Conservation (phyloP, 2,329 filamentous ascomycete species). For the Chlorencoelia australis region DNA sequence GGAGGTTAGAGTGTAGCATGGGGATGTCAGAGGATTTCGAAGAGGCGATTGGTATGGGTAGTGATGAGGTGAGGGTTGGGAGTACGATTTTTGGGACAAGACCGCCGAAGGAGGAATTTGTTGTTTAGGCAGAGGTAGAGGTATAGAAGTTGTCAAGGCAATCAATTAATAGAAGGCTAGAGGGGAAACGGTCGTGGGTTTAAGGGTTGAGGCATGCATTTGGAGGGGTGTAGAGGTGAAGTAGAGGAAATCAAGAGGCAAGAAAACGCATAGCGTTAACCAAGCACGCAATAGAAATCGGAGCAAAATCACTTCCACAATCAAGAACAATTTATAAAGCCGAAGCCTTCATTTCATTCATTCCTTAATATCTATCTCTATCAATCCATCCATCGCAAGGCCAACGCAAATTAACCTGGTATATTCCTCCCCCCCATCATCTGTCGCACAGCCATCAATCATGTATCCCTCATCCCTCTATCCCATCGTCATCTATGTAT, state of each 20-base stretch:
- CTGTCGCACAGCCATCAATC: too few relatives aligned
- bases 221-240: background rate
- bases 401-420: background rate
- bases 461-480: background rate
- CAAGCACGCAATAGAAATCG: background rate
- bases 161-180: background rate
- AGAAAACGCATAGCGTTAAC: background rate
- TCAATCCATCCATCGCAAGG: background rate
- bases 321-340: background rate
- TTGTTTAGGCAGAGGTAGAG: slow-evolving; percentile 12
- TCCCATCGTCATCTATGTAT: too few relatives aligned
- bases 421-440: background rate
- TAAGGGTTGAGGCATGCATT: background rate
- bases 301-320: background rate
- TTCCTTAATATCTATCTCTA: background rate
- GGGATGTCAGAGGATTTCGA: slow-evolving; percentile 39
- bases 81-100: slow-evolving; percentile 88
- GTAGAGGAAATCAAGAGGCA: background rate
- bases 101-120: slow-evolving; percentile 35
- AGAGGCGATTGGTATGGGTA: slow-evolving; percentile 66
- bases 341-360: background rate
- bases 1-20: slow-evolving; percentile 13
- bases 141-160: slow-evolving; percentile 10
- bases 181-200: too few relatives aligned
- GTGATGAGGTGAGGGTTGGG: slow-evolving; percentile 81